phyloP scores from a whole-genome alignment of 164 flowering plant genomes.

The Annona cherimola region DNA sequence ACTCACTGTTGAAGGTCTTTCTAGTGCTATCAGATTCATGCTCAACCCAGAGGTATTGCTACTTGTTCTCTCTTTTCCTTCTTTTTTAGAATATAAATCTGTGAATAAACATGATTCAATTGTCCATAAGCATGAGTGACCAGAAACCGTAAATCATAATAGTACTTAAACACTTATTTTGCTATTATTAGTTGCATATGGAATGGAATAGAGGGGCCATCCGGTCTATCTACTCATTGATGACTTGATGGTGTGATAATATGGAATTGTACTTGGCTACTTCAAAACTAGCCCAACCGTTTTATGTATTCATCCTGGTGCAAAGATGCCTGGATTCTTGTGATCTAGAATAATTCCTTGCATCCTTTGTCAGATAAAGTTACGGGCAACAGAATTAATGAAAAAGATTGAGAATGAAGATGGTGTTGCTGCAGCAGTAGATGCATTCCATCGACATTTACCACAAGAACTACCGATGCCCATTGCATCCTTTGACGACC shows the following conservation, averaged over 20 bases:
- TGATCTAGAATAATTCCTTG: neutral
- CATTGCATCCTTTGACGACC: slow-evolving; percentile 28
- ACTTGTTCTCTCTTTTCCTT: neutral
- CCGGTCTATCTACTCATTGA: neutral
- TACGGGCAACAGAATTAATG: slow-evolving; percentile 61
- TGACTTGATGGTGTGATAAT: neutral
- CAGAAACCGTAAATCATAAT: too few relatives aligned
- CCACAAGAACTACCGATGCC: slow-evolving; percentile 56
- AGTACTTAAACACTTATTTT: neutral
- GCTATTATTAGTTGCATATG: neutral
- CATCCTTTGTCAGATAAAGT: slow-evolving; percentile 47
- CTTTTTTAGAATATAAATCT: neutral
- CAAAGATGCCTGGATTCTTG: neutral
- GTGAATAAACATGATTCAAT: neutral
- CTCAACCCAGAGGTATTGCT: slow-evolving; percentile 80
- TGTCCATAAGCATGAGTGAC: too few relatives aligned
- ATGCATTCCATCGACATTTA: slow-evolving; percentile 81
- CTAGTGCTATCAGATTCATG: slow-evolving; percentile 77
- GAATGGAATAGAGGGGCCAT: neutral
- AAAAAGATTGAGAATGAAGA: slow-evolving; percentile 74
- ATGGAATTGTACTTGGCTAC: neutral
- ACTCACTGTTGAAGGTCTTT: slow-evolving; percentile 59
- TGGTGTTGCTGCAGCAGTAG: slow-evolving; percentile 84
- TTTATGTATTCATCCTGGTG: neutral
- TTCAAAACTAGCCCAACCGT: neutral